Conservation (phyloP, 192 early-diverging fungal species). For the Backusella morwellensis region DNA sequence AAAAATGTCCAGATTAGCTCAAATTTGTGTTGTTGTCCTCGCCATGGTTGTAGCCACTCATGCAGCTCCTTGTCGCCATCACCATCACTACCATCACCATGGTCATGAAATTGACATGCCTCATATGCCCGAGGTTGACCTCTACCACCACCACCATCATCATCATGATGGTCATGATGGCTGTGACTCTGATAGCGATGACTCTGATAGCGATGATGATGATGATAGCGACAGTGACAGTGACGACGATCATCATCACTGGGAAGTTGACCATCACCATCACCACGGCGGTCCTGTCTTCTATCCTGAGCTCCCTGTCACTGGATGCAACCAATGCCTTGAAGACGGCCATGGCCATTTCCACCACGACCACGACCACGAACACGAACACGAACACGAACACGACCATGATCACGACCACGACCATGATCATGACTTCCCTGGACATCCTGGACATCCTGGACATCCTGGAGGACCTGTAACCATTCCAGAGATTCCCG, state of each 20-base stretch:
- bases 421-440: neutral
- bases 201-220: neutral
- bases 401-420: neutral
- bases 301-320: neutral
- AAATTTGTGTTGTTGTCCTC: slow-evolving; percentile 6
- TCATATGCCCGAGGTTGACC: neutral
- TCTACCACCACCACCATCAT: neutral
- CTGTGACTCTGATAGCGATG: neutral
- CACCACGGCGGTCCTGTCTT: neutral
- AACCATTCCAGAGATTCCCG: neutral
- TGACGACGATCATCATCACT: neutral
- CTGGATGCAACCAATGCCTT: neutral
- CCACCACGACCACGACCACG: neutral
- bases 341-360: neutral
- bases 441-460: neutral
- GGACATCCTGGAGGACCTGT: neutral
- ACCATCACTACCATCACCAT: neutral
- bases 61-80: neutral
- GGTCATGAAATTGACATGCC: neutral
- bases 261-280: neutral
- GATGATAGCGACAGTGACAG: neutral
- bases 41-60: neutral
- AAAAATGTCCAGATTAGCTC: neutral
- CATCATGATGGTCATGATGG: neutral
- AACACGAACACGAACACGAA: neutral